These are phyloP conservation scores for Corinectria fuckeliana DNA, from an alignment of 2,329 filamentous ascomycete species.

Conservation along the genomic window DNA sequence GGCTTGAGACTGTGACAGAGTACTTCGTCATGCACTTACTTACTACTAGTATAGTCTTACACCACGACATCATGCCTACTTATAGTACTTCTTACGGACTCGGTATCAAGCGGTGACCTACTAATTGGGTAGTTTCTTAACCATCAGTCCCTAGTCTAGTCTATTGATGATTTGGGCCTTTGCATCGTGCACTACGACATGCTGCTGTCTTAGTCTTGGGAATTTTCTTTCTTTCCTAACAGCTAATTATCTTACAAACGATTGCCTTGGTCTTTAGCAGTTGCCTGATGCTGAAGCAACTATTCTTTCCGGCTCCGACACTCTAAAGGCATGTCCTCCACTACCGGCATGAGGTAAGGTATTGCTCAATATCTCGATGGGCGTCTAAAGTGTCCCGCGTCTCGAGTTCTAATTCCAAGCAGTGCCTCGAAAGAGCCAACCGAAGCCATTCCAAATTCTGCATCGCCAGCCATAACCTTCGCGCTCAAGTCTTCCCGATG, in stretches of 20 bases:
- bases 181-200: background rate
- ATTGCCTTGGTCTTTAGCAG: background rate
- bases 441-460: background rate
- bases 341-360: background rate
- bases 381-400: constrained; percentile 8
- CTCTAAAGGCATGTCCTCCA: constrained; percentile 16
- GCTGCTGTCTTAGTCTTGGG: background rate
- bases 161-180: background rate
- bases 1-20: too few species aligned
- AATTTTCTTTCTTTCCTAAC: background rate
- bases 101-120: background rate
- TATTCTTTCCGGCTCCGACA: background rate
- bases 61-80: background rate
- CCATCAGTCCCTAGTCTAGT: background rate
- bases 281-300: background rate
- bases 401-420: constrained; percentile 15
- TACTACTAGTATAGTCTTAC: too few species aligned
- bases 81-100: too few species aligned
- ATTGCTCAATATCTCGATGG: constrained; percentile 8
- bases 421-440: constrained; percentile 5
- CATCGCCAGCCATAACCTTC: background rate
- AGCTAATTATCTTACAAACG: background rate
- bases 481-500: background rate
- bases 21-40: background rate
- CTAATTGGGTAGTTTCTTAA: too few species aligned